Conservation (phyloP, 164 flowering plant genomes). For the Houttuynia cordata region DNA sequence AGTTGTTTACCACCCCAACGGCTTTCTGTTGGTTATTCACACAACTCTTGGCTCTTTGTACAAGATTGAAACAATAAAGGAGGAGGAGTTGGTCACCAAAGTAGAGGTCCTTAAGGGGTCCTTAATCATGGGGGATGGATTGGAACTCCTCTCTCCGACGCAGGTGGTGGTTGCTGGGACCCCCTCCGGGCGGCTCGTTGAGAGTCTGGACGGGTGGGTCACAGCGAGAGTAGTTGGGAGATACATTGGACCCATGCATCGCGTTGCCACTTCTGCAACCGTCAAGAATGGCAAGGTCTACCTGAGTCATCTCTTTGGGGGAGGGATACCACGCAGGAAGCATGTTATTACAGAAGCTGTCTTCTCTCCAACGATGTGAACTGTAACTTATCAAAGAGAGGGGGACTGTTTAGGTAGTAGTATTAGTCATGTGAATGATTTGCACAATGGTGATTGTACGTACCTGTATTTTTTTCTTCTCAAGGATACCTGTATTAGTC, state of each 20-base stretch:
- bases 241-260: conserved; percentile 47
- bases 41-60: conserved; percentile 46
- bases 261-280: conserved; percentile 57
- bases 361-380: conserved; percentile 19
- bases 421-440: too few relatives aligned
- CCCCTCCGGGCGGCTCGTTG: conserved; percentile 65
- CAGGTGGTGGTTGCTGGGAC: conserved; percentile 62
- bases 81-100: conserved; percentile 27
- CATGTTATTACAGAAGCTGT: conserved; percentile 74
- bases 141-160: conserved; percentile 61
- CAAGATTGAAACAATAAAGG: conserved; percentile 34
- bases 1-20: conserved; percentile 79
- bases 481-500: too few relatives aligned
- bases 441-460: too few relatives aligned
- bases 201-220: conserved; percentile 75
- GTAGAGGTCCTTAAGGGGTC: conserved; percentile 38
- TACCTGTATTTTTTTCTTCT: too few relatives aligned
- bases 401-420: too few relatives aligned
- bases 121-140: conserved; percentile 64
- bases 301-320: conserved; percentile 58
- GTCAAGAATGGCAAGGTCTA: conserved; percentile 81
- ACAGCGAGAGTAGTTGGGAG: conserved; percentile 46
- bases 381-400: too few relatives aligned
- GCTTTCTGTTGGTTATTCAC: conserved; percentile 68
- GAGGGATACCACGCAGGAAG: conserved; percentile 56